phyloP scores from a whole-genome alignment of 805 yeast genomes.

The Metschnikowia orientalis region DNA sequence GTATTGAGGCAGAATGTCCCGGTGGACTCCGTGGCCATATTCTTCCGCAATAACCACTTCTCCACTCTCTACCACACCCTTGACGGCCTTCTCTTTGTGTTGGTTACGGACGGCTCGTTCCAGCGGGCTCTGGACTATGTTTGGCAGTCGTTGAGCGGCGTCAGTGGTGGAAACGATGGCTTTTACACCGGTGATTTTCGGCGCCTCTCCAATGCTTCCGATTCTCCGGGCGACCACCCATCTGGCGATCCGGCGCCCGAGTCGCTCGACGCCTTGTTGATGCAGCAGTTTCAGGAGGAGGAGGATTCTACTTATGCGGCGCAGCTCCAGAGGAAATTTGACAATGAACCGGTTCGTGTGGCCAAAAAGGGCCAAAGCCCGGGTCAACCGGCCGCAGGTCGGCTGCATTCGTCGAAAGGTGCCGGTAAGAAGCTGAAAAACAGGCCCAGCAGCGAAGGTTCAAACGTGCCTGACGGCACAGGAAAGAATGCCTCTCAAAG shows the following conservation, averaged over 20 bases:
- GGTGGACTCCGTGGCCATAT: constrained; percentile 56
- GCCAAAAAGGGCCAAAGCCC: too few species aligned
- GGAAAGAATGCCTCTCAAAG: too few species aligned
- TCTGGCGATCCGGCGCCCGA: too few species aligned
- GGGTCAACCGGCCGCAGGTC: too few species aligned
- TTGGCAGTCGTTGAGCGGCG: constrained; percentile 75
- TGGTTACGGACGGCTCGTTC: constrained; percentile 76
- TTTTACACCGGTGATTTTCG: constrained; percentile 65
- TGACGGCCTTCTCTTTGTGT: constrained; percentile 47
- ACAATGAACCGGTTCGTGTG: too few species aligned
- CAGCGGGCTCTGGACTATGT: constrained; percentile 42
- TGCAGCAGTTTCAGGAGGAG: constrained; percentile 50
- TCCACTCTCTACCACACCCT: constrained; percentile 58
- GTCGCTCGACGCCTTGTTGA: constrained; percentile 22
- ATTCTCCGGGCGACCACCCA: constrained; percentile 6
- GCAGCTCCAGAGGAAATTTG: constrained; percentile 35
- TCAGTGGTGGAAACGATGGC: constrained; percentile 64
- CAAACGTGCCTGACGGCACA: too few species aligned
- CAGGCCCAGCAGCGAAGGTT: too few species aligned
- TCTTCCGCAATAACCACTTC: constrained; percentile 90
- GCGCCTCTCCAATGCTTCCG: constrained; percentile 35
- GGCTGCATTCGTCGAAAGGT: too few species aligned
- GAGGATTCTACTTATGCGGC: constrained; percentile 53
- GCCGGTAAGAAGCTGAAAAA: too few species aligned
- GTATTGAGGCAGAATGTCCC: constrained; percentile 42